Evolutionary conservation across 495 filamentous ascomycete species (phyloP).

Genomic region (Platismatia glauca): DNA sequence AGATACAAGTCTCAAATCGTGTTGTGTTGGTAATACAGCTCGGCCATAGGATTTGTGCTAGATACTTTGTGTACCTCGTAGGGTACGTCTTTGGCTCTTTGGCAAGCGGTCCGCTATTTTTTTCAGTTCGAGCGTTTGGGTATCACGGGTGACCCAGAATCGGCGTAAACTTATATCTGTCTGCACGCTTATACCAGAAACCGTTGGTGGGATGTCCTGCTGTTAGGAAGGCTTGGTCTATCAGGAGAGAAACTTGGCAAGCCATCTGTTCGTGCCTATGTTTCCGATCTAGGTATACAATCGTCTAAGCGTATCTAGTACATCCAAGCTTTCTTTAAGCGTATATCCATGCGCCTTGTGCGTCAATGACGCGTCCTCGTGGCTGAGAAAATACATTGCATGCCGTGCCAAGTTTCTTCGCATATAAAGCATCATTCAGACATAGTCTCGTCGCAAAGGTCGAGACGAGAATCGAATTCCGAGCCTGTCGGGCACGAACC

Average conservation of each 20-base stretch:
- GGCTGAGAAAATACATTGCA: not conserved
- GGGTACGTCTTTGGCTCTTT: not conserved
- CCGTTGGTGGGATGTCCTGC: too few species aligned
- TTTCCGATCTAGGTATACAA: not conserved
- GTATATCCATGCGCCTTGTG: not conserved
- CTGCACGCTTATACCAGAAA: not conserved
- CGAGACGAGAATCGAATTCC: not conserved
- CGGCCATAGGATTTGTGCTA: not conserved
- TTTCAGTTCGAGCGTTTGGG: not conserved
- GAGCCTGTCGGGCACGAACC: not conserved
- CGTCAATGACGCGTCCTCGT: slow-evolving; percentile 7
- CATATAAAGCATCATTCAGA: not conserved
- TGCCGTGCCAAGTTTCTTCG: not conserved
- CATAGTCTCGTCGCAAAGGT: not conserved
- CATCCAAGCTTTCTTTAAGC: not conserved
- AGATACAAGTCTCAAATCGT: not conserved
- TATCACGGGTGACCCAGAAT: not conserved
- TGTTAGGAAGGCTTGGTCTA: not conserved
- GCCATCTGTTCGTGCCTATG: not conserved
- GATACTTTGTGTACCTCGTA: too few species aligned
- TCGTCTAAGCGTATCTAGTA: not conserved
- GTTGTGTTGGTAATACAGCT: not conserved
- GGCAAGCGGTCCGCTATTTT: not conserved
- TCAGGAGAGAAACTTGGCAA: not conserved
- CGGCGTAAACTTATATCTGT: not conserved